Evolutionary conservation across 1,284 basidiomycete species (phyloP).

Genomic region (Leccinum pallidistipes): DNA sequence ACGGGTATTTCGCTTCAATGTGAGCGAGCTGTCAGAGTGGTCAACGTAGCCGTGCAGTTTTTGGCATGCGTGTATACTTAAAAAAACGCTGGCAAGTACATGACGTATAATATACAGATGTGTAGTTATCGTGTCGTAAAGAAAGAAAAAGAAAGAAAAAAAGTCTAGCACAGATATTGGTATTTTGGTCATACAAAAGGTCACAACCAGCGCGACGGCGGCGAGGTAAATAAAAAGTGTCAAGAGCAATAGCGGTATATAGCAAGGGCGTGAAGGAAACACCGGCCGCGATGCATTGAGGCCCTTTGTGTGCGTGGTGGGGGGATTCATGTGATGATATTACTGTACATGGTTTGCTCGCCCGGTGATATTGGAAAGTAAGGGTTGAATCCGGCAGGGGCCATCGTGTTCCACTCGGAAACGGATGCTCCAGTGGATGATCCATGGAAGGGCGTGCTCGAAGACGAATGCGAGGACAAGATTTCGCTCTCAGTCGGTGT

Average conservation of each 20-base stretch:
- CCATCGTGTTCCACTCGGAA: constrained; percentile 61
- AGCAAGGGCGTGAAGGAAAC: constrained; percentile 1
- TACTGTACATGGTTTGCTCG: constrained; percentile 52
- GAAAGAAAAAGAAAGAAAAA: not conserved
- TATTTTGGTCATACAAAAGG: constrained; percentile 28
- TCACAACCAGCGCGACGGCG: constrained; percentile 36
- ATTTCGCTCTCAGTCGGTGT: constrained; percentile 66
- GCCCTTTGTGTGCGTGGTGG: not conserved
- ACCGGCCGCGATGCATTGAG: not conserved
- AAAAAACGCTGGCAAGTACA: constrained; percentile 25
- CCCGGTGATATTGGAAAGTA: constrained; percentile 59
- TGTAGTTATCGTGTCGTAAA: constrained; percentile 17
- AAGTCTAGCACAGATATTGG: constrained; percentile 35
- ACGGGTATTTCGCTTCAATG: constrained; percentile 53
- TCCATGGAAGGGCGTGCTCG: constrained; percentile 47
- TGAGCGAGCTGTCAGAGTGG: constrained; percentile 20
- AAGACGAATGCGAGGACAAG: constrained; percentile 65
- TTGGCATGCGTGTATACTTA: constrained; percentile 14
- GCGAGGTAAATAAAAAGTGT: constrained; percentile 26
- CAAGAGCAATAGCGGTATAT: constrained; percentile 6
- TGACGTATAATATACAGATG: constrained; percentile 36
- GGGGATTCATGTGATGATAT: constrained; percentile 49
- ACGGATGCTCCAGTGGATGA: constrained; percentile 42
- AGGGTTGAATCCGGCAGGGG: constrained; percentile 58
- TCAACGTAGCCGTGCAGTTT: constrained; percentile 17